Evolutionary conservation across 352 stramenopile genomes (phyloP).

Genomic region (Pythium brassicae): DNA sequence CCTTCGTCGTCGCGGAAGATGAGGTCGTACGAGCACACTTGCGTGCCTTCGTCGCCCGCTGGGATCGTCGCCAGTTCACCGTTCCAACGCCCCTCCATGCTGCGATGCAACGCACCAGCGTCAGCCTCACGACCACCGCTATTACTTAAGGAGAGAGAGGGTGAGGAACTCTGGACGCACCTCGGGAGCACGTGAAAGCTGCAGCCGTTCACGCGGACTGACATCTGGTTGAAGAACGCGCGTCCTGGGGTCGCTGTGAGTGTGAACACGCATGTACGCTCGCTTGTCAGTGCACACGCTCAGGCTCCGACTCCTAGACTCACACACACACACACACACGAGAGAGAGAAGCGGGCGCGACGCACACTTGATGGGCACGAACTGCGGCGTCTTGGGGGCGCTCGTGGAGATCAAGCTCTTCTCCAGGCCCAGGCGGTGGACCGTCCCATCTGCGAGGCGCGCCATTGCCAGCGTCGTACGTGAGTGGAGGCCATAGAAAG

Average conservation of each 20-base stretch:
- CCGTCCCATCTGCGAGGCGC: constrained; percentile 59
- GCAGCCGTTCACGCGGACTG: constrained; percentile 80
- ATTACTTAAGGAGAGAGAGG: too few relatives aligned
- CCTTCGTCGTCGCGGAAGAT: constrained; percentile 80
- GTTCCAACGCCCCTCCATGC: constrained; percentile 86
- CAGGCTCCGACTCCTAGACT: too few relatives aligned
- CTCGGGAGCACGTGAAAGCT: constrained; percentile 80
- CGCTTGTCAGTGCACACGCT: neutral
- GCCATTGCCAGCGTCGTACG: too few relatives aligned
- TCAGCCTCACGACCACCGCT: neutral
- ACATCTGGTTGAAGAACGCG: constrained; percentile 86
- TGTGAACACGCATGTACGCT: neutral
- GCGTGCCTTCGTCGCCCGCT: constrained; percentile 66
- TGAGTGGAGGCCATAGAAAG: too few relatives aligned
- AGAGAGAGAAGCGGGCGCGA: neutral
- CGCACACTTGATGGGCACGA: constrained; percentile 49
- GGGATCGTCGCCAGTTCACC: constrained; percentile 75
- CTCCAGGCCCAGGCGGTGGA: constrained; percentile 78
- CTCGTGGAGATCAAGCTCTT: constrained; percentile 80
- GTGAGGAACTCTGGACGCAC: constrained; percentile 5
- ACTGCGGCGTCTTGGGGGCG: constrained; percentile 40
- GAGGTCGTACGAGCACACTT: constrained; percentile 85
- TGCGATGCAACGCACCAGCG: constrained; percentile 9
- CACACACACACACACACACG: neutral
- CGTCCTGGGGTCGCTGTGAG: constrained; percentile 25